Evolutionary conservation across 306 rosid genomes (phyloP), one percentile per base, ranked within the genome.

Genomic region (Neltuma alba): DNA sequence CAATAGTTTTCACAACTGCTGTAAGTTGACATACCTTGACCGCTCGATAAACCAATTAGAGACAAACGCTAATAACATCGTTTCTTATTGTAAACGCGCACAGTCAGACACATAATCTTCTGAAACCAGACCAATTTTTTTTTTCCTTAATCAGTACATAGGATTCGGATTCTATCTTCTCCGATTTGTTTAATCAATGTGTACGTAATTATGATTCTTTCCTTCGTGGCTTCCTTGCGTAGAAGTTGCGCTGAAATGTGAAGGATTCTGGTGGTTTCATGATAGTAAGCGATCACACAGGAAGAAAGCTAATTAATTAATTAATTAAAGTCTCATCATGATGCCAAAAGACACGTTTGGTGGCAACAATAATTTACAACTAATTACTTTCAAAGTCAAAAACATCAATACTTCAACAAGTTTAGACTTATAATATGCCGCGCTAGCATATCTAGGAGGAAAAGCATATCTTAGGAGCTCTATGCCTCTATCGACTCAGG

Each of bases 151-250:
- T 47, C 11, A 50, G 25, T 72, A 34, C 76, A 72, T 73, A 54
- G 67, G 78, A 74, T 74, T 74, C 78, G 67, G 25, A 55, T 12
- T 74, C 67, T 55, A 16, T 74, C 67, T 36, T 44, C 60, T 74
- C 16, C 14, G 31, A 16, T 55, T 74, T 74, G 25, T 74, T 25
- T 21, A 16, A 55, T 25, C 34, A 7, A 57, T 31, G 30, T 21
- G 61, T 33, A 57, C 18, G 60, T 54, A 14, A 55, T 74, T 33
- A 55, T 55, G 66, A 62, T 54, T 73, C 50, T 36, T 55, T 55
- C 33, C 31, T 54, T 21, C 7, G 33, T 66, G 48, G 48, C 72
- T 66, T 21, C 50, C 72, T 72, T 14, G 30, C 63, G 76, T 72
- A 63, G 61, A 72, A 72, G 45, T 50, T 72, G 63, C 76, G 45